Base-by-base conservation (phyloP, 2,329 filamentous ascomycete genomes). In the Epichloe coenophiala region DNA sequence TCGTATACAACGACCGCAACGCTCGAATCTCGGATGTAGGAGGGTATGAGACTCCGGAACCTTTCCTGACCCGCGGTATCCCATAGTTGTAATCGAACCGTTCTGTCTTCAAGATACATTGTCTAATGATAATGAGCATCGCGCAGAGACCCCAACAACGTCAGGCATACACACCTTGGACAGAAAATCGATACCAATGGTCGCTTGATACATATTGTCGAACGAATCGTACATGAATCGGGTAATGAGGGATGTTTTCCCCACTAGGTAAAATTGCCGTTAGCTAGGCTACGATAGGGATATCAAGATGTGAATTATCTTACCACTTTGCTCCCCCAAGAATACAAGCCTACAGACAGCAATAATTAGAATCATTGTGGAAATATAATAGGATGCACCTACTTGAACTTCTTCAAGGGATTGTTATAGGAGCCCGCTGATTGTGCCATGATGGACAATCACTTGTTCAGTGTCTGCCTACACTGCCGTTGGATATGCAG, bases 221-320 rank as follows among this genome's bases (percentile, higher is more conserved):
- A 98, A 98, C 45, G 93, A 97, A 71, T 98, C 93, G 77, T 98
- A 98, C 93, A 98, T 98, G 77, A 98, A 98, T 57, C 93, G 84
- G 58, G 93, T 98, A 68, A 98, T 98, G 61, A 98, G 74, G 55
- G 93, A 98, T 35, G 93, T 98, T 75, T 98, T 98, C 66, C 93
- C 93, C 62, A 98, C 93, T 97, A 67, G 57, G 53, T 49, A 49
- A 47, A 47, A 46, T 54, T 38, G 45, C 43, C 45, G 47, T 66
- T 57, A 65, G 65, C 58, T 35, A 7, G 33, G 5, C 23, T 8
- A 43, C n/a, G 4, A 41, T 45, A 1, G 17, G 13, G 21, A 19
- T 19, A 7, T 31, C 13, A 33, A 38, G 7, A n/a, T 13, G 11
- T 52, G 53, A 40, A 48, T 54, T 49, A 49, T 57, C 81, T 68